These are phyloP conservation scores for Bipolaris victoriae DNA, from an alignment of 2,329 filamentous ascomycete genomes.

Conservation along the genomic window DNA sequence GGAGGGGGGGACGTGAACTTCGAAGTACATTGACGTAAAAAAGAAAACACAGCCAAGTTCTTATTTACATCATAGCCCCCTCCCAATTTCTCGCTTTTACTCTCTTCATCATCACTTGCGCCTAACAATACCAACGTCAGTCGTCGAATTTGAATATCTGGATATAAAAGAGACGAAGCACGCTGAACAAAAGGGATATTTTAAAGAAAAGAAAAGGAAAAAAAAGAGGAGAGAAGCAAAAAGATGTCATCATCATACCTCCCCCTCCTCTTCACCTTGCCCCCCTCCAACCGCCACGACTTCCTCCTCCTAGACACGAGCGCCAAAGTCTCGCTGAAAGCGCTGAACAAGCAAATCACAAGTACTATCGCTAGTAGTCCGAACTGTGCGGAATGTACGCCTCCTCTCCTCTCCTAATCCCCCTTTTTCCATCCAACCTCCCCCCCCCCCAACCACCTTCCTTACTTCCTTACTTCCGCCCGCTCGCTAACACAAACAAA, in stretches of 20 bases:
- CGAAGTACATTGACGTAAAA: neutral
- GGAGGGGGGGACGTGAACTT: neutral
- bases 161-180: neutral
- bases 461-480: too few relatives aligned
- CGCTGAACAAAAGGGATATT: too few relatives aligned
- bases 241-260: constrained; percentile 13
- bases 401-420: neutral
- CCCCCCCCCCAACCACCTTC: too few relatives aligned
- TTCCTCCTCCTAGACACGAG: constrained; percentile 36
- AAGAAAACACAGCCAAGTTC: neutral
- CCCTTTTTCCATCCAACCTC: too few relatives aligned
- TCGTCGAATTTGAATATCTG: neutral
- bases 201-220: too few relatives aligned
- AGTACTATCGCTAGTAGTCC: constrained; percentile 29
- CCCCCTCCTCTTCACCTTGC: constrained; percentile 45
- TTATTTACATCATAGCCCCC: neutral
- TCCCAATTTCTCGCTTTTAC: neutral
- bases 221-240: neutral
- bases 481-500: too few relatives aligned
- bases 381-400: constrained; percentile 41
- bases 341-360: constrained; percentile 42
- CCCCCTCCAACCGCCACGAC: constrained; percentile 43
- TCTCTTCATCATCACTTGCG: too few relatives aligned
- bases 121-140: too few relatives aligned
- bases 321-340: constrained; percentile 33